A percentile compares a stretch with the other conserved stretches of the same genome.
These are phyloP conservation scores for Kodamaea lidongshanica DNA, from an alignment of 805 yeast species.

Conservation along the genomic window DNA sequence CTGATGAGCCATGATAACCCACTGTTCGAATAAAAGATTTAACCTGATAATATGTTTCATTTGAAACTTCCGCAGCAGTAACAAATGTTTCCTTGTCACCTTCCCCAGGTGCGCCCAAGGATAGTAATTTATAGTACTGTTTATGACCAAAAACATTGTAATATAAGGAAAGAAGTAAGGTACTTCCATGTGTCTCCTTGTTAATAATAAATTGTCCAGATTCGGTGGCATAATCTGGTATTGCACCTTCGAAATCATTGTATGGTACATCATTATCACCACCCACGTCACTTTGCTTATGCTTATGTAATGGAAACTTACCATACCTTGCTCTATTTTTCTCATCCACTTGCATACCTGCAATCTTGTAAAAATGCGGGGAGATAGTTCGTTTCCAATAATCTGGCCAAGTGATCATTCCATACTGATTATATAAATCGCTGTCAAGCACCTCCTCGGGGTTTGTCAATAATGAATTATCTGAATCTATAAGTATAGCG, in stretches of 20 bases:
- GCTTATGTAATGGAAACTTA: slow-evolving; percentile 18
- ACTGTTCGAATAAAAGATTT: slow-evolving; percentile 32
- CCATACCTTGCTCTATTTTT: slow-evolving; percentile 19
- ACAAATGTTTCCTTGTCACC: slow-evolving; percentile 19
- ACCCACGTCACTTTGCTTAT: slow-evolving; percentile 5
- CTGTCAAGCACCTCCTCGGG: slow-evolving; percentile 28
- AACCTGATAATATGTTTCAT: slow-evolving; percentile 23
- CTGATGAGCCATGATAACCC: slow-evolving; percentile 22
- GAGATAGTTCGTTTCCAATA: slow-evolving; percentile 36
- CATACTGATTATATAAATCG: slow-evolving; percentile 22
- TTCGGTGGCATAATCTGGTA: slow-evolving; percentile 66
- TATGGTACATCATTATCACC: slow-evolving; percentile 31
- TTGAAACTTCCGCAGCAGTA: slow-evolving; percentile 15
- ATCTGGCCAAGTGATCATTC: slow-evolving; percentile 41
- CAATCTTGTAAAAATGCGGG: slow-evolving; percentile 31
- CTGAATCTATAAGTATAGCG: slow-evolving; percentile 30
- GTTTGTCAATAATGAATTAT: slow-evolving; percentile 24
- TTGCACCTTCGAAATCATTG: slow-evolving; percentile 62
- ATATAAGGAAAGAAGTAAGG: slow-evolving; percentile 55
- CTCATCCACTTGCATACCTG: slow-evolving; percentile 26
- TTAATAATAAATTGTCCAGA: slow-evolving; percentile 61
- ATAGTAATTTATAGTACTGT: slow-evolving; percentile 51
- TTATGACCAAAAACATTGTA: slow-evolving; percentile 62
- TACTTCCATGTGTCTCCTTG: slow-evolving; percentile 50
- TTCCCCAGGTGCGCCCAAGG: slow-evolving; percentile 43